Evolutionary conservation across 1,284 basidiomycete genomes (phyloP), one percentile per base, ranked within the genome.

Genomic region (Melampsora larici-populina): DNA sequence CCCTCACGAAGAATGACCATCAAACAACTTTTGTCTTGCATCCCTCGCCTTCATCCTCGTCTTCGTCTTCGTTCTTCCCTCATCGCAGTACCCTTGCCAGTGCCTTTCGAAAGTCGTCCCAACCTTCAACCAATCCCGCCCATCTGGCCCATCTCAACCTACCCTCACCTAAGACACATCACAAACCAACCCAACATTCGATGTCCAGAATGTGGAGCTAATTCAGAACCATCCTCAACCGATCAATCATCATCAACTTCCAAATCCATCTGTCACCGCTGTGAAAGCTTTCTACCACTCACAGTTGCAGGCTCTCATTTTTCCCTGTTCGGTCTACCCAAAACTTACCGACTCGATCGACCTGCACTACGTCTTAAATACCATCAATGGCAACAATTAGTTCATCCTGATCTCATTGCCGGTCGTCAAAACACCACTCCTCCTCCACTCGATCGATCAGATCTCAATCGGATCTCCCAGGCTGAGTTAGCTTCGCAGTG

Each of bases 311-410:
- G 48, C n/a, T 51, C 48, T 15, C 48, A 51, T 51, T 51, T 51
- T n/a, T 51, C 48, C 48, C 48, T 51, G 48, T 51, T 51, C n/a
- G 48, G 48, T n/a, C 48, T 51, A 15, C 48, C 48, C 15, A 51
- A 51, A n/a, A n/a, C 48, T 51, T 51, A 51, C n/a, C 48, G 48
- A 51, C 48, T 51, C 2, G 48, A 51, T 51, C 48, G 48, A n/a
- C 15, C 48, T 15, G n/a, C 48, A 51, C 2, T 51, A 51, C 48
- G 48, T n/a, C 15, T 15, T 1, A 13, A 51, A n/a, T 73, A 73
- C 26, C 71, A 73, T 43, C 71, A n/a, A 0, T 73, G 71, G 71
- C 71, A 73, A 31, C 71, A 73, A 64, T 4, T 73, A 33, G 71
- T 73, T 43, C 71, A 73, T 31, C 71, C 71, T 1, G 71, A 73